Percentiles rank a stretch among this genome's conserved stretches.
phyloP scores from a whole-genome alignment of 2,329 filamentous ascomycete genomes.

The Niveomyces coronatus region DNA sequence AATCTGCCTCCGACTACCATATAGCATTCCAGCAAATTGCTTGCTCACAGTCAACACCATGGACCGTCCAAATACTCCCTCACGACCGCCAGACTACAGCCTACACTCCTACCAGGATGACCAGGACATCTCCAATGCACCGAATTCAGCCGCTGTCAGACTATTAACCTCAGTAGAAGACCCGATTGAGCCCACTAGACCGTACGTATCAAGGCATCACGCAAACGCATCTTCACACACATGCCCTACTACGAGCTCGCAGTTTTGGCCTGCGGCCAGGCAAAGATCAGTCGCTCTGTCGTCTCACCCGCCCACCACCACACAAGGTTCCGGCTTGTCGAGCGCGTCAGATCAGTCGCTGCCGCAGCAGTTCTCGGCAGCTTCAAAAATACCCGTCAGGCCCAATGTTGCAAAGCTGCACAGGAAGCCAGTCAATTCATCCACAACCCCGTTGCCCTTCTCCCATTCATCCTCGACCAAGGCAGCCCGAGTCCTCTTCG shows the following conservation, averaged over 20 bases:
- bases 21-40: slow-evolving; percentile 20
- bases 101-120: slow-evolving; percentile 48
- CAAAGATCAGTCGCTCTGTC: slow-evolving; percentile 8
- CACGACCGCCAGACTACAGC: slow-evolving; percentile 46
- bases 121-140: slow-evolving; percentile 34
- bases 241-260: background rate
- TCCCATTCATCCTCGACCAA: slow-evolving; percentile 17
- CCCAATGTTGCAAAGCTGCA: slow-evolving; percentile 39
- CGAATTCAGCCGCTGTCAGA: slow-evolving; percentile 44
- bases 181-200: slow-evolving; percentile 31
- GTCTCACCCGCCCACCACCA: slow-evolving; percentile 2
- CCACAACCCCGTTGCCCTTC: slow-evolving; percentile 18
- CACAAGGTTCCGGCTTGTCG: slow-evolving; percentile 1
- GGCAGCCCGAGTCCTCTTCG: slow-evolving; percentile 33
- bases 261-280: slow-evolving; percentile 4
- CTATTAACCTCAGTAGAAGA: slow-evolving; percentile 55
- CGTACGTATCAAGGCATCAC: slow-evolving; percentile 39
- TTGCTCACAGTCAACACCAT: slow-evolving; percentile 22
- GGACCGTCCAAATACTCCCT: slow-evolving; percentile 40
- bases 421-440: slow-evolving; percentile 22
- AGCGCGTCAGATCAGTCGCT: background rate
- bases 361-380: background rate
- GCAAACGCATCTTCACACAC: slow-evolving; percentile 11
- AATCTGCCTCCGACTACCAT: slow-evolving; percentile 7
- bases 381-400: slow-evolving; percentile 2